Conservation (phyloP, 768 basidiomycete genomes). For the Rhizopogon vinicolor region DNA sequence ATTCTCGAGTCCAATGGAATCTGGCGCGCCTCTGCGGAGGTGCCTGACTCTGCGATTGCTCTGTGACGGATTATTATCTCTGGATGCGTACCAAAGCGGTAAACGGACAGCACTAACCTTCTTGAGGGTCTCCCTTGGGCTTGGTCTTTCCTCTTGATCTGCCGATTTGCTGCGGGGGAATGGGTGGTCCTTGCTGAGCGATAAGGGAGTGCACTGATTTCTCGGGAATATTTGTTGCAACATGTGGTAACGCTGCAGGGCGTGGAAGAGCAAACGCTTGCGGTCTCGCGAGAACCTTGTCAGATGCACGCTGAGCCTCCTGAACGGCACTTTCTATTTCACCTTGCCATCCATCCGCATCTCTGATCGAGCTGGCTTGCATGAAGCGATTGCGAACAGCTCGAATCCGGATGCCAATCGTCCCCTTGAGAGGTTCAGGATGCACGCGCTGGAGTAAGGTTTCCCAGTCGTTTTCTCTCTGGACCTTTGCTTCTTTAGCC, state of each 20-base stretch:
- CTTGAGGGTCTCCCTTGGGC: slow-evolving; percentile 16
- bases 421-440: slow-evolving; percentile 45
- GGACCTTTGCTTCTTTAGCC: slow-evolving; percentile 54
- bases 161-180: slow-evolving; percentile 18
- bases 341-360: slow-evolving; percentile 56
- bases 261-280: slow-evolving; percentile 10
- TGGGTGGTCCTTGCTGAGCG: slow-evolving; percentile 44
- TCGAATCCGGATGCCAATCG: slow-evolving; percentile 46
- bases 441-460: slow-evolving; percentile 50
- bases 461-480: slow-evolving; percentile 66
- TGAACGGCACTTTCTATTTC: slow-evolving; percentile 53
- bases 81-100: neutral
- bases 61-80: neutral
- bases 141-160: slow-evolving; percentile 33
- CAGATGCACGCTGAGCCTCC: slow-evolving; percentile 48
- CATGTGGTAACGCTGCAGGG: slow-evolving; percentile 27
- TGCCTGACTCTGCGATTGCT: slow-evolving; percentile 7
- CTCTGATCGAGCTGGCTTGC: slow-evolving; percentile 47
- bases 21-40: slow-evolving; percentile 46
- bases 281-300: slow-evolving; percentile 36
- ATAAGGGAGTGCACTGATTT: slow-evolving; percentile 50
- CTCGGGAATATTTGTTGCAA: slow-evolving; percentile 42
- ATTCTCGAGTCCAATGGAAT: slow-evolving; percentile 83
- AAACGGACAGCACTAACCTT: slow-evolving; percentile 22
- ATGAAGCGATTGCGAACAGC: slow-evolving; percentile 54